Evolutionary conservation across 176 grass and related monocot genomes (phyloP), one percentile per base, ranked within the genome.

Genomic region (Microstegium vimineum): DNA sequence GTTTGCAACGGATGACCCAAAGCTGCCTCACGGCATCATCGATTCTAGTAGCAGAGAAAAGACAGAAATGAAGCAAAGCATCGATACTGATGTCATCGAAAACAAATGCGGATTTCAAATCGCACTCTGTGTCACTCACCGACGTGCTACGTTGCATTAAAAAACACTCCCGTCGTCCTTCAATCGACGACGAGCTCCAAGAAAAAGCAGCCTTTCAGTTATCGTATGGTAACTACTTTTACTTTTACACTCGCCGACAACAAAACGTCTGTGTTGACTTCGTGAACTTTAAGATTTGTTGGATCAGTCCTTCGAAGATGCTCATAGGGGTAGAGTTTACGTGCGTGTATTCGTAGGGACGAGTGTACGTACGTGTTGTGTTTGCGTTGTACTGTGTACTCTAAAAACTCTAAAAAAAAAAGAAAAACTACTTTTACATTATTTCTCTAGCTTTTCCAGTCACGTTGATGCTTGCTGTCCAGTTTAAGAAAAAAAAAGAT

Each of bases 391-490:
- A n/a, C n/a, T n/a, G n/a, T n/a, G n/a, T n/a, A n/a, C n/a, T n/a
- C n/a, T n/a, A n/a, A n/a, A n/a, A n/a, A n/a, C n/a, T n/a, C n/a
- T n/a, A n/a, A n/a, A n/a, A n/a, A n/a, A n/a, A n/a, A n/a, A n/a
- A n/a, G n/a, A n/a, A n/a, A n/a, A n/a, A n/a, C 36, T 38, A 38
- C 8, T 38, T 38, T 38, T 30, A 30, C 12, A 2, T 0, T 46
- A 28, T 23, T 30, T 15, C 12, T n/a, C 67, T 26, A 41, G 38
- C 25, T 37, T 61, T 56, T 86, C 46, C 46, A n/a, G 6, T 27
- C n/a, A n/a, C 8, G 26, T 18, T 12, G 71, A 61, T 47, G 71
- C 85, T 77, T 84, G 60, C 62, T 51, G 68, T 74, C 79, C 43
- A 62, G 30, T 47, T 69, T 67, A 60, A n/a, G n/a, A n/a, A n/a